Evolutionary conservation across 257 asterid genomes (phyloP), one percentile per base, ranked within the genome.

Genomic region (Capsicum chinense): DNA sequence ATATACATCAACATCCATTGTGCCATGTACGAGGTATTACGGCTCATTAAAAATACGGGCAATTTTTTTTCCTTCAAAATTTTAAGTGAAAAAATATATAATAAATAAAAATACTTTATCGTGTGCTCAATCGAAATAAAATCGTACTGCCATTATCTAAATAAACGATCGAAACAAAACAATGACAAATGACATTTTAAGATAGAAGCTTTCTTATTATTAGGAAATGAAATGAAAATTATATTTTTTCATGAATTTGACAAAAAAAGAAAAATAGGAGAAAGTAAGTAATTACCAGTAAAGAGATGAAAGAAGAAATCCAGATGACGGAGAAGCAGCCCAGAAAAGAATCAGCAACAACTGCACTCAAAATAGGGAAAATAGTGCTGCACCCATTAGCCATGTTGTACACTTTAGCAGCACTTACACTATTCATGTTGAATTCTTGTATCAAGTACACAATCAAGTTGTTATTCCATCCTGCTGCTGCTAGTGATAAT

Each of bases 241-340:
- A 19, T 56, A 2, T 3, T 35, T 63, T 21, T 64, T 21, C 11
- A 48, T 44, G 35, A 70, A 73, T 12, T 48, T 11, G 44, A 50
- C 16, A 0, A 52, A 50, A 21, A 44, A 5, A 52, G 21, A 7
- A 26, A 26, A 26, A 26, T 0, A 19, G 13, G 62, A 47, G 6
- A 52, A 76, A 21, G 47, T n/a, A 76, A 21, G 47, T n/a, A 9
- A 66, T 15, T 9, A 95, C 98, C 90, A 93, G 88, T 33, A 92
- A 70, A 16, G 98, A 93, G 67, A 95, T 59, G 74, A 95, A 90
- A 76, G 97, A 90, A 10, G 97, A 93, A 78, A 91, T 88, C 91
- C 96, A 93, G 85, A 95, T 90, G 88, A 93, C 97, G 0, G 97
- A 87, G 92, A 91, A 93, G 86, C 93, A 89, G 48, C 98, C 98